Evolutionary conservation across 139 green algal species (phyloP), one percentile per base, ranked within the genome.

Genomic region (Pycnococcus provasolii): DNA sequence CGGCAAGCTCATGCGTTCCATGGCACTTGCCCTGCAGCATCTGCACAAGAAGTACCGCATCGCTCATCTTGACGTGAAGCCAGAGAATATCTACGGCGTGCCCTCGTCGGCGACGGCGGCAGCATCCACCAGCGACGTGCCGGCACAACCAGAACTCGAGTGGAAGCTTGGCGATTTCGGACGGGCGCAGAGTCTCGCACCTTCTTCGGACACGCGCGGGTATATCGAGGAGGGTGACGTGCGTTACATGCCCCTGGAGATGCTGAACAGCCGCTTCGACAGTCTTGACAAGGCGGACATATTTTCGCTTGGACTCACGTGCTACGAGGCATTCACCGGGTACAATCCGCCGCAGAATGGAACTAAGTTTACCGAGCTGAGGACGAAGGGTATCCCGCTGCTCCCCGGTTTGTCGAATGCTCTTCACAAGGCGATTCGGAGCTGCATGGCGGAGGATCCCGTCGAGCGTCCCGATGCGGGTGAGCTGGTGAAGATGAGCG

Each of bases 21-120:
- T 26, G 26, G 26, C 26, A 26, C 26, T 26, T 26, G 26, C 26
- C 26, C 26, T 26, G 26, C 26, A 26, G 26, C 26, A 26, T 26
- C 26, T 26, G 26, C 26, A 26, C 26, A 26, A 26, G 26, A 26
- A 26, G 26, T 26, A 26, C 26, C 84, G 83, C 43, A 77, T 97
- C 37, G 90, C 83, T 0, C 91, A 97, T 78, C 66, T 97, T 73
- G 91, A 97, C 71, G 67, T 97, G 2, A 97, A 97, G 79, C 91
- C 91, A 1, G 88, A 94, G 69, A 97, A 97, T 76, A 91, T 97
- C 45, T 91, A 90, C 66, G 42, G 67, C 26, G 26, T 26, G 26
- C 26, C 26, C 26, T 26, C 26, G 26, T 26, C 26, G 26, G 26
- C 26, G 0, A 26, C 26, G 26, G 26, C 26, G 26, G 26, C 26